phyloP scores from a whole-genome alignment of 768 basidiomycete species.

The Naganishia randhawae region DNA sequence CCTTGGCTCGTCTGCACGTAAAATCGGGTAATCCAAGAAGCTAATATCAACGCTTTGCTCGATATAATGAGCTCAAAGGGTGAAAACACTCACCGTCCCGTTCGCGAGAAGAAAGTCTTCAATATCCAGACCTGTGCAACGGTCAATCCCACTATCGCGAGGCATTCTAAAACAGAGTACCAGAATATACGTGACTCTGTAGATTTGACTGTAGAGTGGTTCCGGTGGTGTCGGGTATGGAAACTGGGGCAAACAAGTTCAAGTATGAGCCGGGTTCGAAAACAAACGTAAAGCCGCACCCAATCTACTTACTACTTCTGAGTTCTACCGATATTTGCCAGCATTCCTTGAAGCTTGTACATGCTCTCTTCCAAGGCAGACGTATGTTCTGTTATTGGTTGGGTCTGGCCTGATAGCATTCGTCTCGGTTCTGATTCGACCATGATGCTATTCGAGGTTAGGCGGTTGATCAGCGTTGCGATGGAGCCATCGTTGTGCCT shows the following conservation, averaged over 20 bases:
- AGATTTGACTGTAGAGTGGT: conserved; percentile 86
- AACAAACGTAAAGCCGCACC: not conserved
- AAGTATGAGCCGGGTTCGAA: not conserved
- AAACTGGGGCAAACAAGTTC: too few relatives aligned
- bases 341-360: conserved; percentile 78
- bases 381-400: conserved; percentile 79
- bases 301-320: conserved; percentile 76
- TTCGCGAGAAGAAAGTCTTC: conserved; percentile 95
- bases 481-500: too few relatives aligned
- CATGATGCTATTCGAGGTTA: conserved; percentile 82
- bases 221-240: conserved; percentile 88
- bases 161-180: conserved; percentile 79
- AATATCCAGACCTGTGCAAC: conserved; percentile 82
- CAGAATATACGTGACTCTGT: conserved; percentile 90
- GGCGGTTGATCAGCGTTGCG: not conserved
- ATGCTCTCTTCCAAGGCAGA: conserved; percentile 91
- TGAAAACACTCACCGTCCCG: conserved; percentile 60
- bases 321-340: conserved; percentile 82
- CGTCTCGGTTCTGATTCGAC: conserved; percentile 90
- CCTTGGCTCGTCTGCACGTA: conserved; percentile 4
- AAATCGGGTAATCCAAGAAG: not conserved
- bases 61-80: not conserved
- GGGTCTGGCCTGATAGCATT: conserved; percentile 79
- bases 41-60: not conserved
- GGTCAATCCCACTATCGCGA: conserved; percentile 79